A percentile compares a stretch with the other conserved stretches of the same genome.
Evolutionary conservation across 805 yeast genomes (phyloP).

Genomic region (Starmerella roubikii): DNA sequence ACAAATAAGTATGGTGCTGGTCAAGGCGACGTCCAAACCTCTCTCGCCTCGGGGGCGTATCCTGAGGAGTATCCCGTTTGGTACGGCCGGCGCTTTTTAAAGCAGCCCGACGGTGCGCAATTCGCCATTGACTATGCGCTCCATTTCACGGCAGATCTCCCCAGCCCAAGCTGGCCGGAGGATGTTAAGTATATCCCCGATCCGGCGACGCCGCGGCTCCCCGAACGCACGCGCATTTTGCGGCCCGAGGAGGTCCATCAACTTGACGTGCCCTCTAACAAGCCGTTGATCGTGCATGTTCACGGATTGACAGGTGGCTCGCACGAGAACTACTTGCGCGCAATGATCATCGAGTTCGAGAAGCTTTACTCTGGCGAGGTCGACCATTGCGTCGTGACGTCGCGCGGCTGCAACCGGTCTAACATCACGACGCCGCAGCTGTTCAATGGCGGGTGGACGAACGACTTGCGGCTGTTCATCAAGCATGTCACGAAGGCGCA

Average conservation of each 20-base stretch:
- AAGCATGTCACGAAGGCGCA: constrained; percentile 35
- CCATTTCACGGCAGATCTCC: constrained; percentile 23
- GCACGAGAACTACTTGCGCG: constrained; percentile 62
- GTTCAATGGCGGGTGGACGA: constrained; percentile 59
- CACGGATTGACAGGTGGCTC: constrained; percentile 83
- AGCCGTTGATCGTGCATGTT: constrained; percentile 49
- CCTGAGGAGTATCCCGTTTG: constrained; percentile 42
- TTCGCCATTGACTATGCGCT: constrained; percentile 65
- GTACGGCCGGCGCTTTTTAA: constrained; percentile 65
- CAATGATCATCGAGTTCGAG: constrained; percentile 32
- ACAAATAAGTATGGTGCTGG: constrained; percentile 49
- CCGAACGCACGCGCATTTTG: constrained; percentile 42
- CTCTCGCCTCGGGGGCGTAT: constrained; percentile 48
- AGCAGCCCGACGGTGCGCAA: constrained; percentile 53
- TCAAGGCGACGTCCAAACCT: constrained; percentile 68
- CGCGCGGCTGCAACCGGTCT: constrained; percentile 66
- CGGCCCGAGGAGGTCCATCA: constrained; percentile 33
- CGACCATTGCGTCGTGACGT: constrained; percentile 56
- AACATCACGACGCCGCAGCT: constrained; percentile 53
- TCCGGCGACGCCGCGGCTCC: constrained; percentile 28
- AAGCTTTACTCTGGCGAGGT: constrained; percentile 27
- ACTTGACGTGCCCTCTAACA: constrained; percentile 25
- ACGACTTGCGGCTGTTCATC: constrained; percentile 48
- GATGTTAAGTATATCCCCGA: constrained; percentile 23
- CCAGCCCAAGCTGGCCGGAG: constrained; percentile 27